Evolutionary conservation across 1,284 basidiomycete species (phyloP).

Genomic region (Pholiota adiposa): DNA sequence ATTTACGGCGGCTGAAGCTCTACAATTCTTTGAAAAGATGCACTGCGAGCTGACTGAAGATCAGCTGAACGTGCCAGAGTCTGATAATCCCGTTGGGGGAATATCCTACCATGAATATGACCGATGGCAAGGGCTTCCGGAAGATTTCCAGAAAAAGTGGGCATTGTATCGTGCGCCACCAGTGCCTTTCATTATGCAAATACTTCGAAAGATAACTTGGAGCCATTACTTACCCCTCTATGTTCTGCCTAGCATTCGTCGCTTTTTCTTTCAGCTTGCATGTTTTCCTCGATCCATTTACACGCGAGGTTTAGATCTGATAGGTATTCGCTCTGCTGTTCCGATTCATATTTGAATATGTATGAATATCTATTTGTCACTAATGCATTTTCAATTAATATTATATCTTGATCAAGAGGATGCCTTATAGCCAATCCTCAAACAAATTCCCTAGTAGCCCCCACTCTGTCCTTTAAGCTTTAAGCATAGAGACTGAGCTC

Average conservation of each 20-base stretch:
- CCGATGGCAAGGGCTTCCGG: slow-evolving; percentile 9
- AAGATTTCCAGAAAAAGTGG: slow-evolving; percentile 9
- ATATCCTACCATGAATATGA: slow-evolving; percentile 6
- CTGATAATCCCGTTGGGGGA: neutral
- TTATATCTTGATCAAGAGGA: no score
- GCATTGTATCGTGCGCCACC: slow-evolving; percentile 7
- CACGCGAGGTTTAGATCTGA: neutral
- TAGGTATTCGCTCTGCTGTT: no score
- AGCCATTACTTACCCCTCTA: neutral
- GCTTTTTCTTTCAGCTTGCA: neutral
- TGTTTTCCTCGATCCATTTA: neutral
- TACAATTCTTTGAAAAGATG: slow-evolving; percentile 26
- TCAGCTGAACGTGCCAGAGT: neutral
- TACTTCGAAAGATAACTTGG: neutral
- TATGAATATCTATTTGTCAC: no score
- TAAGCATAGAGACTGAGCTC: no score
- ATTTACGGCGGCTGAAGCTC: slow-evolving; percentile 31
- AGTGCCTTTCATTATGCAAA: neutral
- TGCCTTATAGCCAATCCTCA: no score
- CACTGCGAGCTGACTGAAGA: neutral
- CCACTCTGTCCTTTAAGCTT: no score
- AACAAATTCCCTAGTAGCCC: no score
- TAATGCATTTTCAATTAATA: no score
- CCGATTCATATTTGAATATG: no score
- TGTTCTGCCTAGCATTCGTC: neutral